Percentiles rank a stretch among this genome's conserved stretches.
phyloP scores from a whole-genome alignment of 1,139 yeast genomes.

The Magnusiomyces tetraspermus region DNA sequence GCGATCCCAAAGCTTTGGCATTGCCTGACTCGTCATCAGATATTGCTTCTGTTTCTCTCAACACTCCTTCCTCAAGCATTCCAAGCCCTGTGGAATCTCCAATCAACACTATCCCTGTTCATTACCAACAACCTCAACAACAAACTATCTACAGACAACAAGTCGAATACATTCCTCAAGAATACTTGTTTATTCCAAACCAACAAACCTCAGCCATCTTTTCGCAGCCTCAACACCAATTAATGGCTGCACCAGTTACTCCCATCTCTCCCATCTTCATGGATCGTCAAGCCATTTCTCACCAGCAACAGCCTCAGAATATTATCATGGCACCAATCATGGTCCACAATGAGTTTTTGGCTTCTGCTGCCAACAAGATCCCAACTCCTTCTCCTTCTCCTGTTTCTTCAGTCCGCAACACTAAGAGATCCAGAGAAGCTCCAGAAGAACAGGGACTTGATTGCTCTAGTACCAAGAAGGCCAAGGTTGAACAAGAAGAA shows the following conservation, averaged over 20 bases:
- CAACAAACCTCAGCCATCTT: background rate
- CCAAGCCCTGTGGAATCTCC: background rate
- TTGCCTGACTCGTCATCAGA: slow-evolving; percentile 14
- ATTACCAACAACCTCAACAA: background rate
- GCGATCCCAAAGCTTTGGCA: slow-evolving; percentile 22
- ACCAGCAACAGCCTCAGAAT: background rate
- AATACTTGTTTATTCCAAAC: background rate
- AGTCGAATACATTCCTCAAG: background rate
- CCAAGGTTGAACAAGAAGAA: background rate
- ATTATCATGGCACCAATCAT: background rate
- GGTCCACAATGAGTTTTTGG: background rate
- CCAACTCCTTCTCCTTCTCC: slow-evolving; percentile 7
- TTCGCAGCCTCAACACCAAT: background rate
- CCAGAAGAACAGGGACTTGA: background rate
- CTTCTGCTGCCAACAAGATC: background rate
- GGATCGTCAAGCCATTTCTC: background rate
- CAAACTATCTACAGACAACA: background rate
- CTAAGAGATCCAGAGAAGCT: background rate
- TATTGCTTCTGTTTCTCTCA: no score
- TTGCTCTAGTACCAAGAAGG: background rate
- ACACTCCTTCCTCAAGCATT: no score
- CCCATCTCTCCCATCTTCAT: background rate
- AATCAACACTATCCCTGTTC: background rate
- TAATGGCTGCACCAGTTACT: background rate
- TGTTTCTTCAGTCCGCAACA: background rate